phyloP scores from a whole-genome alignment of 2,329 filamentous ascomycete genomes.

The Colletotrichum filicis region DNA sequence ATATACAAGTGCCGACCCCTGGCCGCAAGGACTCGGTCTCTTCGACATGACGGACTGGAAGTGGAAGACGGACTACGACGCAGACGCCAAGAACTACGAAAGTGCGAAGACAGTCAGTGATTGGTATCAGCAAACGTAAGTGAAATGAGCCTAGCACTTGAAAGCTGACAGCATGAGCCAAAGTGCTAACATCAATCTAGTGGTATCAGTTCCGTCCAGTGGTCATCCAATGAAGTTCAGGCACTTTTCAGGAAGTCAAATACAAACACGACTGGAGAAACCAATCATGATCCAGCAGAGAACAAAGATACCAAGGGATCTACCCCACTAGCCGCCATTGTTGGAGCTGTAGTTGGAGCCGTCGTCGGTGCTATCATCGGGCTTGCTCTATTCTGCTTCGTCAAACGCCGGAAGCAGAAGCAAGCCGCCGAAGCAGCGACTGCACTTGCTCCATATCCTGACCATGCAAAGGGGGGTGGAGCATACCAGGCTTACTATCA shows the following conservation, averaged over 20 bases:
- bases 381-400: neutral
- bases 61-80: slow-evolving; percentile 30
- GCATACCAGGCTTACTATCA: neutral
- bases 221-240: slow-evolving; percentile 22
- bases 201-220: slow-evolving; percentile 1
- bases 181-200: neutral
- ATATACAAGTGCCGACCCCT: slow-evolving; percentile 13
- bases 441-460: neutral
- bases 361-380: neutral
- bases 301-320: neutral
- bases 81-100: slow-evolving; percentile 22
- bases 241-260: neutral
- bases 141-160: neutral
- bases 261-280: neutral
- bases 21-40: slow-evolving; percentile 26
- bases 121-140: slow-evolving; percentile 31
- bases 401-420: neutral
- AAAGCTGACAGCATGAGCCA: neutral
- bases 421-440: neutral
- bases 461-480: neutral
- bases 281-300: neutral
- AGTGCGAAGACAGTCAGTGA: neutral
- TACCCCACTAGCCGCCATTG: neutral
- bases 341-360: slow-evolving; percentile 16
- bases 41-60: slow-evolving; percentile 27